Base-by-base conservation (phyloP, 1,284 basidiomycete genomes). In the Sparassis latifolia region DNA sequence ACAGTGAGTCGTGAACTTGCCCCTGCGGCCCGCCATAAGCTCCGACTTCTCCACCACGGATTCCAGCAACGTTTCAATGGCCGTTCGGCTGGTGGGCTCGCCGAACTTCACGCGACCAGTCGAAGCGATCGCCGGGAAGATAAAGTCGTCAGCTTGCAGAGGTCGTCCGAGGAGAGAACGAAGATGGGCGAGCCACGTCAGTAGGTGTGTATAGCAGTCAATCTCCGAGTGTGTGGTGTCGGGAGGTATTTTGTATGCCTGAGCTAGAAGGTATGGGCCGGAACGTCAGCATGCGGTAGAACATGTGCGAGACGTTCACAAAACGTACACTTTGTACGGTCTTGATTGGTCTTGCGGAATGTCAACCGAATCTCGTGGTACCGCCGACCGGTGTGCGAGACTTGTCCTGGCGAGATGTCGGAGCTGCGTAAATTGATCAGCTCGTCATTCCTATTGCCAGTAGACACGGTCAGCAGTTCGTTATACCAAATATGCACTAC, bases 1-100 rank as follows among this genome's bases (percentile, higher is more conserved):
- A 41, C 59, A 61, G 37, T 61, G 58, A 3, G 58, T 61, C 2
- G 59, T 59, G 50, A 58, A 61, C 35, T 44, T 52, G 27, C 29
- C 20, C 7, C 20, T 7, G 7, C 20, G 10, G 6, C 41, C 41
- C 6, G 7, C 28, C 41, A 42, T 42, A 7, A 42, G 9, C 7
- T 20, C 41, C 7, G 41, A 42, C 7, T 42, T 6, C 27, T 7
- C 7, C 6, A 42, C 41, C 7, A 42, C 41, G 7, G 10, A 7
- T 6, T 42, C 41, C 5, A 42, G 28, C 12, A 7, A 20, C 28
- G 41, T 5, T 20, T 42, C 7, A 6, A 42, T 7, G 12, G 7
- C 41, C 41, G 20, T 5, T 6, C 41, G 12, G 10, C 41, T 28
- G 12, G 41, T 28, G 5, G 20, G 9, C 41, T 42, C 7, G 10